These are phyloP conservation scores for Rhodotorula sp. DNA, from an alignment of 1,284 basidiomycete genomes.

Conservation along the genomic window DNA sequence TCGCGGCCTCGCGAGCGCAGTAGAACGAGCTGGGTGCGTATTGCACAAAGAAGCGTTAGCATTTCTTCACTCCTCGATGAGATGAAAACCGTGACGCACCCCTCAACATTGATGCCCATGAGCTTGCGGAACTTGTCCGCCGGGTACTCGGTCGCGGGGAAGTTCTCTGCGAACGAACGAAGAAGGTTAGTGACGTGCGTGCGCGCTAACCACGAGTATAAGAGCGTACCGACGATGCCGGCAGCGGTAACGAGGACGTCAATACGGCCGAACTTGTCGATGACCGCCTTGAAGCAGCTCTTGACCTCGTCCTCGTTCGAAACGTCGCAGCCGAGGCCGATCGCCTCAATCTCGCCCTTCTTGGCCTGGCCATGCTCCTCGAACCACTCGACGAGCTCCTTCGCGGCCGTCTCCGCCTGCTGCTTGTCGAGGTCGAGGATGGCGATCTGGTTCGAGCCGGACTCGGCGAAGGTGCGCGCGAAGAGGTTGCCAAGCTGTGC, in stretches of 20 bases:
- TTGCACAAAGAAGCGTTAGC: background rate
- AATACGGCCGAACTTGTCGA: slow-evolving; percentile 75
- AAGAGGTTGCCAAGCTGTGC: slow-evolving; percentile 75
- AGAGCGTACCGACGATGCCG: slow-evolving; percentile 57
- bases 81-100: slow-evolving; percentile 55
- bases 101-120: slow-evolving; percentile 92
- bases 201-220: background rate
- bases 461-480: slow-evolving; percentile 82
- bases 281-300: slow-evolving; percentile 66
- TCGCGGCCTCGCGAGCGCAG: slow-evolving; percentile 88
- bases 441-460: slow-evolving; percentile 76
- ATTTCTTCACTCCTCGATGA: too few relatives aligned
- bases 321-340: slow-evolving; percentile 85
- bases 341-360: slow-evolving; percentile 66
- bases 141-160: slow-evolving; percentile 75
- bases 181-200: background rate
- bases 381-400: slow-evolving; percentile 67
- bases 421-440: slow-evolving; percentile 79
- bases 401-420: slow-evolving; percentile 71
- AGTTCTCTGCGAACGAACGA: slow-evolving; percentile 74
- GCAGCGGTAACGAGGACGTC: slow-evolving; percentile 85
- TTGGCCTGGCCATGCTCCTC: slow-evolving; percentile 62
- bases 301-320: slow-evolving; percentile 77
- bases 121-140: slow-evolving; percentile 67
- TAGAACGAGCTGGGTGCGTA: slow-evolving; percentile 64